Conservation (phyloP, 2,329 filamentous ascomycete genomes). For the Paecilomyces variotii region DNA sequence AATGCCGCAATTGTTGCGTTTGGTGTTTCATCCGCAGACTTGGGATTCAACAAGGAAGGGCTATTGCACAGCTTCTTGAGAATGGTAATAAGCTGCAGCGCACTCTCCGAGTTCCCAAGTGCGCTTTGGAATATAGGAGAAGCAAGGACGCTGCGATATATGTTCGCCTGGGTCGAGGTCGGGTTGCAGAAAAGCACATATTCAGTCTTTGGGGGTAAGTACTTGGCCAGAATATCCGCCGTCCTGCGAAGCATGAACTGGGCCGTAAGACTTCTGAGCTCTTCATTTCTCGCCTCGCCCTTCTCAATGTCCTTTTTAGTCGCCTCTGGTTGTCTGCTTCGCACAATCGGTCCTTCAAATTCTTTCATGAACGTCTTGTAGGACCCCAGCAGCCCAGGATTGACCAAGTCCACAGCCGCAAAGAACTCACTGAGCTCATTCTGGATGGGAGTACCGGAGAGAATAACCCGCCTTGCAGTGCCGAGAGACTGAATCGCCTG, state of each 20-base stretch:
- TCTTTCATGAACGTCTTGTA: slow-evolving; percentile 56
- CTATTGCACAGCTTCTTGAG: slow-evolving; percentile 70
- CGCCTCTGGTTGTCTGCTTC: slow-evolving; percentile 57
- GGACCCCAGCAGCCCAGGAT: slow-evolving; percentile 56
- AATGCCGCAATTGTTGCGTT: slow-evolving; percentile 41
- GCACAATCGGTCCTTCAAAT: slow-evolving; percentile 58
- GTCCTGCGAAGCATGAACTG: slow-evolving; percentile 60
- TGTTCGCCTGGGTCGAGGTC: slow-evolving; percentile 50
- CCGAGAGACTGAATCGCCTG: slow-evolving; percentile 57
- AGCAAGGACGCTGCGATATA: slow-evolving; percentile 57
- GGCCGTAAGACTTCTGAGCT: slow-evolving; percentile 52
- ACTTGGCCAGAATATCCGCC: slow-evolving; percentile 57
- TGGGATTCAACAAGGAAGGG: slow-evolving; percentile 52
- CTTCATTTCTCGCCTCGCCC: slow-evolving; percentile 53
- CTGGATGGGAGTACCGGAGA: slow-evolving; percentile 61
- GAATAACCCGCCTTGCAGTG: slow-evolving; percentile 53
- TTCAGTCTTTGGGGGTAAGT: slow-evolving; percentile 59
- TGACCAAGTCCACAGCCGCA: slow-evolving; percentile 61
- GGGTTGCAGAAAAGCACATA: slow-evolving; percentile 60
- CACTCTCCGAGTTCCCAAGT: slow-evolving; percentile 54
- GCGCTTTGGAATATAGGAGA: slow-evolving; percentile 57
- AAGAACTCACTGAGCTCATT: slow-evolving; percentile 62
- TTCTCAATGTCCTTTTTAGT: slow-evolving; percentile 54
- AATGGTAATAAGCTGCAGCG: slow-evolving; percentile 62
- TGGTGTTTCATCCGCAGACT: slow-evolving; percentile 39